Evolutionary conservation across 2,329 filamentous ascomycete species (phyloP).

Genomic region (Talaromyces amestolkiae): DNA sequence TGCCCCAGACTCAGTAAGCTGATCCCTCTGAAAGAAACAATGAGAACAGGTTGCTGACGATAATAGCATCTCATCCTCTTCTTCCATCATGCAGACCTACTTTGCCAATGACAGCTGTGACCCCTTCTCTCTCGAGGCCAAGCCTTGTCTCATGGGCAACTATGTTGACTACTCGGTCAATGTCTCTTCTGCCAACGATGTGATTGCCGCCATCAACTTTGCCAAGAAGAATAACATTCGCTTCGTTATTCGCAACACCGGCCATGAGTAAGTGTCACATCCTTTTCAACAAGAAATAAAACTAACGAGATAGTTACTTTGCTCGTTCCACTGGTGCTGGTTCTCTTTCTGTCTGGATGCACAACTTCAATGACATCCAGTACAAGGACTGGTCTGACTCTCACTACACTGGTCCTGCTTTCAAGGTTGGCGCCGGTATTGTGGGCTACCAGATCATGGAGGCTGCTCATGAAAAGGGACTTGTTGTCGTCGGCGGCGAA

Average conservation of each 20-base stretch:
- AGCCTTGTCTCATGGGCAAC: slow-evolving; percentile 30
- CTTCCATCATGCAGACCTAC: slow-evolving; percentile 33
- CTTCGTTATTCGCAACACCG: slow-evolving; percentile 19
- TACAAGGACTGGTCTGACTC: slow-evolving; percentile 33
- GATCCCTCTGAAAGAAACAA: background rate
- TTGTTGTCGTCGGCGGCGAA: slow-evolving; percentile 56
- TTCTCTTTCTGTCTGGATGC: slow-evolving; percentile 51
- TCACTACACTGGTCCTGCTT: slow-evolving; percentile 6
- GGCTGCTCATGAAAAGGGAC: slow-evolving; percentile 42
- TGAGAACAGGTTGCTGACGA: background rate
- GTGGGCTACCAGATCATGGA: background rate
- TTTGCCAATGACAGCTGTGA: slow-evolving; percentile 35
- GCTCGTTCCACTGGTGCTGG: slow-evolving; percentile 50
- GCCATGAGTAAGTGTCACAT: slow-evolving; percentile 12
- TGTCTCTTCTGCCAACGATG: slow-evolving; percentile 24
- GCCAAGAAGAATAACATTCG: slow-evolving; percentile 17
- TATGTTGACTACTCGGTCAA: slow-evolving; percentile 37
- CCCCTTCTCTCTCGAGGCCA: slow-evolving; percentile 27
- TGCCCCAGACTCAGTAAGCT: slow-evolving; percentile 12
- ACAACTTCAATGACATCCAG: slow-evolving; percentile 45
- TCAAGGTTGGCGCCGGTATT: slow-evolving; percentile 13
- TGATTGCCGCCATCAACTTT: slow-evolving; percentile 13
- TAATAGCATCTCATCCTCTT: slow-evolving; percentile 24
- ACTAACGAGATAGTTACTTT: slow-evolving; percentile 31
- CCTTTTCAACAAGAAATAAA: background rate